A percentile compares a stretch with the other conserved stretches of the same genome.
These are phyloP conservation scores for Entelexis sorbosivorans DNA, from an alignment of 1,139 yeast species.

Conservation along the genomic window DNA sequence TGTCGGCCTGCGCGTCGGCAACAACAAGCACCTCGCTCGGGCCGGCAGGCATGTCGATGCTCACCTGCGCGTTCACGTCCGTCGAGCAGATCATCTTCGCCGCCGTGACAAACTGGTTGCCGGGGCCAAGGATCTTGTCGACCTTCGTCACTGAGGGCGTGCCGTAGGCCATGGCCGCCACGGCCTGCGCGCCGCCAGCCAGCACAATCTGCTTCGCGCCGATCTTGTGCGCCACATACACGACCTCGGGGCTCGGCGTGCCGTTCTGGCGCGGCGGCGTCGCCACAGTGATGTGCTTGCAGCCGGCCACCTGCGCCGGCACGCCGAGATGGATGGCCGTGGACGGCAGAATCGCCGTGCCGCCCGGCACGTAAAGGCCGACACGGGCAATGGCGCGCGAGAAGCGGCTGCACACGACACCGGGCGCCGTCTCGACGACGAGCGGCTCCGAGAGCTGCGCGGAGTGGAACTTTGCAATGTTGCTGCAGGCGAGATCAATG, in stretches of 20 bases:
- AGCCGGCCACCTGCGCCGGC: constrained; percentile 98
- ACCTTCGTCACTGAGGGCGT: constrained; percentile 85
- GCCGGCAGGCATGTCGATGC: constrained; percentile 99
- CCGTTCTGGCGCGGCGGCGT: constrained; percentile 98
- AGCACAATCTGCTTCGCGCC: constrained; percentile 83
- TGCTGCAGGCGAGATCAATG: constrained; percentile 76
- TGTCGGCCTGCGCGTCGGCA: constrained; percentile 78
- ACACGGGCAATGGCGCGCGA: constrained; percentile 90
- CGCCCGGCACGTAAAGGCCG: constrained; percentile 96
- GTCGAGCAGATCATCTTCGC: constrained; percentile 97
- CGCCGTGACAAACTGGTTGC: constrained; percentile 97
- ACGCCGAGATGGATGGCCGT: constrained; percentile 97
- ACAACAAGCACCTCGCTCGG: constrained; percentile 94
- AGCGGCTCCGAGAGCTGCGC: constrained; percentile 59
- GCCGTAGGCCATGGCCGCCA: constrained; percentile 97
- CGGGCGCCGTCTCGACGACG: constrained; percentile 88
- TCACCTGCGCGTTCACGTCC: constrained; percentile 87
- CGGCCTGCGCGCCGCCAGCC: constrained; percentile 99
- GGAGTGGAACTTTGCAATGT: constrained; percentile 82
- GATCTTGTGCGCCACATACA: constrained; percentile 89
- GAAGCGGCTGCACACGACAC: constrained; percentile 87
- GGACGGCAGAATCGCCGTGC: constrained; percentile 95
- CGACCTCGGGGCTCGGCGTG: constrained; percentile 89
- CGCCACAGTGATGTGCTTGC: constrained; percentile 84
- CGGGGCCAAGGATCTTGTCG: constrained; percentile 96